Percentiles rank a stretch among this genome's conserved stretches.
Evolutionary conservation across 371 early-diverging fungal genomes (phyloP).

Genomic region (Caulochytrium protostelioides): DNA sequence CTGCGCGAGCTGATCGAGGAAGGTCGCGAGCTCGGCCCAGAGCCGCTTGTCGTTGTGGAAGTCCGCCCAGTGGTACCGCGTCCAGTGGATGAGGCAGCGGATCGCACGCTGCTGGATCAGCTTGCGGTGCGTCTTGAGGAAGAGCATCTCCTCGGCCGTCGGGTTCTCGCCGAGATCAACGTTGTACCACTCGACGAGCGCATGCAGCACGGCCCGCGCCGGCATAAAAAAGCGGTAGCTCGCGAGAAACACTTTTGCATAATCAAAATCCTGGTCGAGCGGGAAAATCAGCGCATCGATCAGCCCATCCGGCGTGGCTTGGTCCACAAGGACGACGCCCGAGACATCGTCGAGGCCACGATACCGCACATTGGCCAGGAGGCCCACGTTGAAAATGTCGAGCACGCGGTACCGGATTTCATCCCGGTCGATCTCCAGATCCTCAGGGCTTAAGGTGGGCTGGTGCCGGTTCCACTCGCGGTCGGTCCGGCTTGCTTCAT

Average conservation of each 20-base stretch:
- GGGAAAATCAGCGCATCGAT: conserved; percentile 26
- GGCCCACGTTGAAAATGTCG: conserved; percentile 17
- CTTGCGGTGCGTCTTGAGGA: conserved; percentile 12
- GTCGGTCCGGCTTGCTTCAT: no score
- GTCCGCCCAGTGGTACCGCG: conserved; percentile 27
- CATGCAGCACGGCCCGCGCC: conserved; percentile 9
- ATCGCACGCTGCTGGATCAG: conserved; percentile 16
- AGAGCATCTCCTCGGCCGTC: conserved; percentile 3
- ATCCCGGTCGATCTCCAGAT: no score
- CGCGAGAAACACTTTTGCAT: conserved; percentile 22
- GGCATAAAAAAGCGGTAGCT: conserved; percentile 23
- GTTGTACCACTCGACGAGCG: conserved; percentile 27
- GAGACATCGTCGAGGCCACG: conserved; percentile 1
- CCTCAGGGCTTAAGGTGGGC: no score
- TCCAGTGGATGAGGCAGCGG: conserved; percentile 18
- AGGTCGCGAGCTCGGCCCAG: conserved; percentile 10
- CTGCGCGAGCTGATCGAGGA: conserved; percentile 15
- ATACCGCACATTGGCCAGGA: conserved; percentile 8
- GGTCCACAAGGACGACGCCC: conserved; percentile 10
- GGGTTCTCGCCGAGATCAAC: conserved; percentile 11
- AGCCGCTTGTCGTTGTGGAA: conserved; percentile 13
- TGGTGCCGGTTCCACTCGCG: no score
- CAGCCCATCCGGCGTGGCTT: conserved; percentile 10
- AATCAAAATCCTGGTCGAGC: conserved; percentile 15
- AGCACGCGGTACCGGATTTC: conserved; percentile 16